Base-by-base conservation (phyloP, 129 eudicot species). In the Centrapalus pauciflorus region DNA sequence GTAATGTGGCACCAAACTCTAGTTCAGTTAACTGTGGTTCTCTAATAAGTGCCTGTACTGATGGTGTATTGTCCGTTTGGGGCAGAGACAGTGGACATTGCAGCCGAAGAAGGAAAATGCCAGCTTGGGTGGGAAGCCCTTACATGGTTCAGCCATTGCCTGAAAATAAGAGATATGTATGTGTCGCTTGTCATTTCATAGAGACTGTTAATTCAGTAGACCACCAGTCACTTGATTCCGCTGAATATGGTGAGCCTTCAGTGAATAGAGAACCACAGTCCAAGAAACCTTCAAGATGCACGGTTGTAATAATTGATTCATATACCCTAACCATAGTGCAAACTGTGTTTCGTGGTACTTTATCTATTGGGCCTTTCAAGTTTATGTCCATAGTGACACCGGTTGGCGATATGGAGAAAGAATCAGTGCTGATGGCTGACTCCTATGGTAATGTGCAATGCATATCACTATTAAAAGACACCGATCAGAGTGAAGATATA, bases 51-150 rank as follows among this genome's bases (percentile, higher is more conserved):
- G 99, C 95, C 27, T 86, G 99, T 78, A 80, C 85, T 66, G 99
- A 94, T 78, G 99, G 99, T 68, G 90, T 94, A 64, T 82, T 94
- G 55, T 94, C 87, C 61, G 81, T 94, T 69, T 94, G 99, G 99
- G 89, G 88, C 79, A 86, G 95, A 80, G 87, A 78, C 51, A 82
- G 88, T 70, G 97, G 99, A 64, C 95, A 89, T 57, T 94, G 99
- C 74, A 89, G 88, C 78, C 87, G 97, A 11, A 78, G 97, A 73
- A 89, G 99, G 77, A 89, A 84, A 82, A 54, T 89, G 88, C 99
- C 99, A 49, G 95, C 95, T 43, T 94, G 97, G 99, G 86, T 78
- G 0, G 99, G 99, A 34, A 89, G 85, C 70, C 99, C 99, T 43
- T 84, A 81, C 60, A 79, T 86, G 79, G 78, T 86, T 45, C 90